Percentiles rank a stretch among this genome's conserved stretches.
Conservation (phyloP, 352 stramenopile genomes). For the Phytophthora ohioensis region DNA sequence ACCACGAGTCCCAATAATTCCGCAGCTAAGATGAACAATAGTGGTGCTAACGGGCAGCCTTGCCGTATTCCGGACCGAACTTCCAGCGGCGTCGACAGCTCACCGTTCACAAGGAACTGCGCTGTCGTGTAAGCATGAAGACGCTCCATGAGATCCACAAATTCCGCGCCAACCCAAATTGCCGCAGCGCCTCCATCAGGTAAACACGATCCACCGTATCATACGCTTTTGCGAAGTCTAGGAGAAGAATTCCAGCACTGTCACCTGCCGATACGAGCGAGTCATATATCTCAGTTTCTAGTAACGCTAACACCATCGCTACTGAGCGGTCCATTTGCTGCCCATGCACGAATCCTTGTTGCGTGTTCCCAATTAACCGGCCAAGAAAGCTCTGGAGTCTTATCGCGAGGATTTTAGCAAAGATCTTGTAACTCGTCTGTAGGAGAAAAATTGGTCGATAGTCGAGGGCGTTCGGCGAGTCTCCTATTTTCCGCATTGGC, state of each 20-base stretch:
- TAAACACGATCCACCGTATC: background rate
- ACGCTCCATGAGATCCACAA: background rate
- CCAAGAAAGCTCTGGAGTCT: background rate
- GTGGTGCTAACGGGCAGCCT: background rate
- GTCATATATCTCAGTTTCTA: background rate
- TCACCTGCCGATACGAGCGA: background rate
- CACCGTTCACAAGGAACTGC: background rate
- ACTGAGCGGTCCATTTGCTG: background rate
- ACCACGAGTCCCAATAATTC: background rate
- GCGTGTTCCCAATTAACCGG: background rate
- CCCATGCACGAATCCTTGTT: background rate
- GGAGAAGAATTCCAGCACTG: background rate
- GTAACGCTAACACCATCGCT: background rate
- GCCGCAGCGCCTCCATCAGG: background rate
- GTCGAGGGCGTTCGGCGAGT: slow-evolving; percentile 3
- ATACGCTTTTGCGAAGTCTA: background rate
- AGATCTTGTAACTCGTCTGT: background rate
- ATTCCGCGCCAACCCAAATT: background rate
- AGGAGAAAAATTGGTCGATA: background rate
- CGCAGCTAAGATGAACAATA: background rate
- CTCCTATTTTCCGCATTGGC: slow-evolving; percentile 6
- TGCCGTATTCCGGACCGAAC: background rate
- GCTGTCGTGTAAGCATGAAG: background rate
- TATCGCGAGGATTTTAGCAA: background rate
- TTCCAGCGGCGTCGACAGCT: background rate